phyloP scores from a whole-genome alignment of 495 filamentous ascomycete species.

The Penicillium steckii region DNA sequence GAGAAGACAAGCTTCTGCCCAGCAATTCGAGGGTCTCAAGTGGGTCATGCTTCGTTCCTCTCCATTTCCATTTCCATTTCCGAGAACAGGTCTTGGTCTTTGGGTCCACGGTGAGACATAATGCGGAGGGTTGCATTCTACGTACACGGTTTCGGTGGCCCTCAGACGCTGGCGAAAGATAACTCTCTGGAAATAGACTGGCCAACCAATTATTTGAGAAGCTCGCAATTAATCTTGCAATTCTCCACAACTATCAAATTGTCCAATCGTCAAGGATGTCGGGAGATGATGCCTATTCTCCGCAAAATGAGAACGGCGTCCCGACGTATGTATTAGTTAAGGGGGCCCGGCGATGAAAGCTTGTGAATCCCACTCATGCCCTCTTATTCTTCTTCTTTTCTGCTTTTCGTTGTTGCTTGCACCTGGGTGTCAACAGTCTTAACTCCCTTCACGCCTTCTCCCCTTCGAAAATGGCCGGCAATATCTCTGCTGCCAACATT shows the following conservation, averaged over 20 bases:
- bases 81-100: not conserved
- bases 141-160: not conserved
- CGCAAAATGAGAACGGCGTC: not conserved
- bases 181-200: not conserved
- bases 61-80: not conserved
- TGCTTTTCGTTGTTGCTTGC: not conserved
- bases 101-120: slow-evolving; percentile 2
- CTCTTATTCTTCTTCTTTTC: not conserved
- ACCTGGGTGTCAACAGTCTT: not conserved
- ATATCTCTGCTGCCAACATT: slow-evolving; percentile 13
- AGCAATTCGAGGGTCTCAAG: slow-evolving; percentile 1
- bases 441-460: not conserved
- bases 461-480: slow-evolving; percentile 9
- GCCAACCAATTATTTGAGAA: not conserved
- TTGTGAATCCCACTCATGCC: not conserved
- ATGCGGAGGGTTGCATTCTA: not conserved
- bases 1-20: slow-evolving; percentile 13
- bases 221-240: not conserved
- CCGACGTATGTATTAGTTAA: not conserved
- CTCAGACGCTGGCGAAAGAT: not conserved
- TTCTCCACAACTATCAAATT: not conserved
- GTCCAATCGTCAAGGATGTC: not conserved
- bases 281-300: not conserved
- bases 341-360: not conserved
- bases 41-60: not conserved